Evolutionary conservation across 1,284 basidiomycete genomes (phyloP).

Genomic region (Cutaneotrichosporon curvatum): DNA sequence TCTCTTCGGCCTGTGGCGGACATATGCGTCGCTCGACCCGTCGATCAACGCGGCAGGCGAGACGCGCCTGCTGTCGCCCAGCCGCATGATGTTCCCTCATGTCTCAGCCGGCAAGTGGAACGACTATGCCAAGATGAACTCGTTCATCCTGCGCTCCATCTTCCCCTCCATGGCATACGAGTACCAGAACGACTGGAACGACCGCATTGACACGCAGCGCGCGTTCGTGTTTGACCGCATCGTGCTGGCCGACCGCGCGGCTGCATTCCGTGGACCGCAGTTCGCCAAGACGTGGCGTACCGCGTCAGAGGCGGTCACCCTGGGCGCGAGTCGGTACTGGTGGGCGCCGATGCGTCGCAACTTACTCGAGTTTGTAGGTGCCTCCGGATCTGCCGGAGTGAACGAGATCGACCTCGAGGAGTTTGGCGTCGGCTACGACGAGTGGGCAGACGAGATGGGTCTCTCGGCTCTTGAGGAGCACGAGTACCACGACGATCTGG

Average conservation of each 20-base stretch:
- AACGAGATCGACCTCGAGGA: constrained; percentile 19
- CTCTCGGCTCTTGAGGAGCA: not conserved
- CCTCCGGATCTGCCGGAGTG: constrained; percentile 29
- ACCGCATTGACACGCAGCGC: constrained; percentile 59
- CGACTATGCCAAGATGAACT: constrained; percentile 62
- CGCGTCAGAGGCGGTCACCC: constrained; percentile 62
- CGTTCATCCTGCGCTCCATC: constrained; percentile 67
- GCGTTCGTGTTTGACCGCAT: constrained; percentile 75
- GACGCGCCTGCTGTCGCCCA: constrained; percentile 58
- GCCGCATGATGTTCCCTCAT: constrained; percentile 66
- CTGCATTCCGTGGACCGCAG: constrained; percentile 64
- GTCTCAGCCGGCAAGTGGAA: constrained; percentile 70
- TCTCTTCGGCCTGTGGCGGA: constrained; percentile 79
- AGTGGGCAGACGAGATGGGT: not conserved
- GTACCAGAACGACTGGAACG: constrained; percentile 53
- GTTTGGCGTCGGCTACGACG: constrained; percentile 39
- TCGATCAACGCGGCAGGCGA: constrained; percentile 58
- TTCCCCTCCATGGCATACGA: constrained; percentile 59
- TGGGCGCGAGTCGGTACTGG: constrained; percentile 69
- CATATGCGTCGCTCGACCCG: constrained; percentile 71
- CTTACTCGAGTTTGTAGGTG: constrained; percentile 62
- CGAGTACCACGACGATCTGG: not conserved
- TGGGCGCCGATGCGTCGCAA: constrained; percentile 69
- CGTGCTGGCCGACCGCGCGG: constrained; percentile 71
- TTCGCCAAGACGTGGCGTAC: constrained; percentile 65